These are phyloP conservation scores for Xerocomellus intermedius DNA, from an alignment of 768 basidiomycete species.

Conservation along the genomic window DNA sequence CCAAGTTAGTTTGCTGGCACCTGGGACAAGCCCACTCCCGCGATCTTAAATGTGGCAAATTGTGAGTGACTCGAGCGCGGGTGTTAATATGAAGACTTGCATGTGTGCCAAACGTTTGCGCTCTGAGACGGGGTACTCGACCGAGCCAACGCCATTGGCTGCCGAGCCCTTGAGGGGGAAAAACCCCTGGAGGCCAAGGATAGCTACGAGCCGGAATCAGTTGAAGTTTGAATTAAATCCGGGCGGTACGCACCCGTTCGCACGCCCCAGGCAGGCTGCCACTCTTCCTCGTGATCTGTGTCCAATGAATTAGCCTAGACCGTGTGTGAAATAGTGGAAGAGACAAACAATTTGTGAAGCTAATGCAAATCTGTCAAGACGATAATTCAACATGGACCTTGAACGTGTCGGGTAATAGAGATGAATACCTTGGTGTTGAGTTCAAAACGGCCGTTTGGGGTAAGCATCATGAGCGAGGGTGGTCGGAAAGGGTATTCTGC, in stretches of 20 bases:
- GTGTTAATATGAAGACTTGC: constrained; percentile 45
- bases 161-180: constrained; percentile 87
- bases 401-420: constrained; percentile 14
- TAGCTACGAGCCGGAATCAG: constrained; percentile 49
- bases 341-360: constrained; percentile 81
- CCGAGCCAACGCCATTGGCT: constrained; percentile 82
- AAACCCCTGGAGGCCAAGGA: constrained; percentile 85
- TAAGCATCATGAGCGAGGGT: constrained; percentile 93
- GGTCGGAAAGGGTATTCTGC: constrained; percentile 97
- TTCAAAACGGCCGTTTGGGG: constrained; percentile 96
- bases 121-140: constrained; percentile 74
- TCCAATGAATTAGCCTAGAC: constrained; percentile 29
- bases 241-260: constrained; percentile 65
- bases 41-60: constrained; percentile 48
- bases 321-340: constrained; percentile 15
- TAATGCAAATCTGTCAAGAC: constrained; percentile 75
- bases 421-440: constrained; percentile 83
- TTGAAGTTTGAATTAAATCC: constrained; percentile 8
- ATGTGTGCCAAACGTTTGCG: constrained; percentile 73
- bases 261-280: constrained; percentile 99
- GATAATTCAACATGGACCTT: constrained; percentile 5
- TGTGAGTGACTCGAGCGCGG: constrained; percentile 8
- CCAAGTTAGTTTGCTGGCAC: constrained; percentile 65
- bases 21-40: constrained; percentile 78
- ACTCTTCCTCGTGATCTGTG: constrained; percentile 93